A percentile compares a stretch with the other conserved stretches of the same genome.
These are phyloP conservation scores for Tieghemiomyces parasiticus DNA, from an alignment of 192 early-diverging fungal genomes.

Conservation along the genomic window DNA sequence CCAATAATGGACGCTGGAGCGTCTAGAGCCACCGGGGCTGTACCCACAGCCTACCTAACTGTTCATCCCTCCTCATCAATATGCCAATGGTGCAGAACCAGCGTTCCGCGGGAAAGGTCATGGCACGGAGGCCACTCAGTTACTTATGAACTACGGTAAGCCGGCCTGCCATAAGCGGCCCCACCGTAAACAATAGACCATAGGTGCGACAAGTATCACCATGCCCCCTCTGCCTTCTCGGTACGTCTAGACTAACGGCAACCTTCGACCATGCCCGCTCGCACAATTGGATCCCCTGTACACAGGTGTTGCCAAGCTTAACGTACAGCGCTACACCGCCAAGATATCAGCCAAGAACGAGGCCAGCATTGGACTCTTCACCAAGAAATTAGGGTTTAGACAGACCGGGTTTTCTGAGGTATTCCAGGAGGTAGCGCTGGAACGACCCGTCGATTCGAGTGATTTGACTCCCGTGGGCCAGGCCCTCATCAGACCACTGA, in stretches of 20 bases:
- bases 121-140: no score
- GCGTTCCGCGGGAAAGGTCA: no score
- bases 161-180: no score
- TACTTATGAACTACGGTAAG: no score
- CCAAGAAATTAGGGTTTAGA: constrained; percentile 21
- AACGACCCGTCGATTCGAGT: neutral
- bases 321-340: constrained; percentile 17
- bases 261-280: neutral
- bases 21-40: no score
- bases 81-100: no score
- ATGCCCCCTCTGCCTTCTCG: neutral
- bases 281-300: no score
- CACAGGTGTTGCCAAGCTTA: constrained; percentile 11
- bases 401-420: constrained; percentile 23
- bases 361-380: constrained; percentile 25
- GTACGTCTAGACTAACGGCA: neutral
- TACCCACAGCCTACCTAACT: no score
- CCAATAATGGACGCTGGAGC: no score
- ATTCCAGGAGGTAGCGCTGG: constrained; percentile 25
- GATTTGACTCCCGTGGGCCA: no score
- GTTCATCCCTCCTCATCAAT: no score
- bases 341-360: constrained; percentile 29
- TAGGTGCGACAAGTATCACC: neutral
- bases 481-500: no score
- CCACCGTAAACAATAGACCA: neutral